These are phyloP conservation scores for Marasmius tenuissimus DNA, from an alignment of 1,284 basidiomycete genomes.

Conservation along the genomic window DNA sequence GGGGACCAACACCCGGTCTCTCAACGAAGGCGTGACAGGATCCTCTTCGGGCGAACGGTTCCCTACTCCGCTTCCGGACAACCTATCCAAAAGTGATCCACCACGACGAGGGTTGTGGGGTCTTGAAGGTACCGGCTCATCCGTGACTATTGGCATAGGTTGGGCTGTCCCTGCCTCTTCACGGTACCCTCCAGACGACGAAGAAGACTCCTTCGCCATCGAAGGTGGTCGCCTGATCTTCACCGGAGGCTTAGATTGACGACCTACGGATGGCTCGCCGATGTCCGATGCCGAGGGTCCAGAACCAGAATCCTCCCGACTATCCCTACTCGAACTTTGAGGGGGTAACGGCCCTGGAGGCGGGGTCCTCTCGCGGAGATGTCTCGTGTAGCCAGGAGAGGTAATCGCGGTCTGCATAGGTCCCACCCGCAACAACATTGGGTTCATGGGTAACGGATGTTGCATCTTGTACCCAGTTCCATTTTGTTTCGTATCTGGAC, in stretches of 20 bases:
- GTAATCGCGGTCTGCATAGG: background rate
- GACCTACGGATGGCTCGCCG: background rate
- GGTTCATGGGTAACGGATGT: slow-evolving; percentile 3
- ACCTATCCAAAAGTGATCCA: background rate
- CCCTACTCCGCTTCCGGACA: background rate
- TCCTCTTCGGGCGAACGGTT: background rate
- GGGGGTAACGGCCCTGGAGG: background rate
- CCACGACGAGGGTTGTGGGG: background rate
- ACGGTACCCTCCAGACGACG: background rate
- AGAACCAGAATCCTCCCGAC: background rate
- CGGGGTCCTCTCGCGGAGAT: background rate
- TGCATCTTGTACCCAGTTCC: slow-evolving; percentile 3
- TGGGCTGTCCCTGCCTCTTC: background rate
- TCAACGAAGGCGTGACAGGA: background rate
- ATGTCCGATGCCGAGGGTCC: background rate
- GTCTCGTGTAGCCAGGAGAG: background rate
- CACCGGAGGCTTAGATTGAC: background rate
- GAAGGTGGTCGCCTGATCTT: background rate
- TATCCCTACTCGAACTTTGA: background rate
- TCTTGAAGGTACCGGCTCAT: background rate
- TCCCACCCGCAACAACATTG: background rate
- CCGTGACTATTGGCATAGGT: background rate
- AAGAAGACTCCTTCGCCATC: background rate
- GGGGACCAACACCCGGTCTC: background rate
- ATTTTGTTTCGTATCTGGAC: background rate